Base-by-base conservation (phyloP, 2,329 filamentous ascomycete genomes). In the Aspergillus pseudonomiae region DNA sequence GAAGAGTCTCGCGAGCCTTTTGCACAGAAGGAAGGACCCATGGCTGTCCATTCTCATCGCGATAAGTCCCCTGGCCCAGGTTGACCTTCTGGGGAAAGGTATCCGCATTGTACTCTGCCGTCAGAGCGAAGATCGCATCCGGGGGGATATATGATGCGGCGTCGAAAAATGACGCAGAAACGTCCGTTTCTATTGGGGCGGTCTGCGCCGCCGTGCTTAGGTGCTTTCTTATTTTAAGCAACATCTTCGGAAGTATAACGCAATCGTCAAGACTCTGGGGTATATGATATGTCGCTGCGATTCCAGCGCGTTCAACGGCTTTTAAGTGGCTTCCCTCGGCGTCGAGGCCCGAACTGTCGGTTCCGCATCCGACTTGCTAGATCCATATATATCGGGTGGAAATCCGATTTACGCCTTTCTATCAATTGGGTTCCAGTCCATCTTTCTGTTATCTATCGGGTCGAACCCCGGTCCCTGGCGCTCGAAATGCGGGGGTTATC, bases 21-120 rank as follows among this genome's bases (percentile, higher is more conserved):
- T 96, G 92, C 71, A 97, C 94, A 4, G 96, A 93, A 21, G 94
- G 93, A 65, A 97, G 81, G 63, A 97, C 89, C 94, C 94, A 98
- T 3, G 94, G 94, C 81, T 96, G 95, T 66, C 92, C 94, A 75
- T 92, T 89, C 80, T 97, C 85, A 75, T 95, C 93, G 76, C 94
- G 86, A 81, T 98, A 98, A 59, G 94, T 94, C 68, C 94, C 94
- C 81, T 97, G 85, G 77, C 94, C 93, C 77, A 98, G 81, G 79
- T 98, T 94, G 69, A 98, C 91, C 82, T 98, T 98, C 77, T 91
- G 86, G 53, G 83, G 75, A 65, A 80, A 81, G 6, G 85, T 79
- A 76, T 98, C 94, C 61, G 88, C 89, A 74, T 88, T 87, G 83
- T 89, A 98, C 46, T 69, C 66, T 1, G 66, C 71, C 5, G 70